These are phyloP conservation scores for Cyclotella choctawhatcheeana DNA, from an alignment of 108 stramenopile species.

Conservation along the genomic window DNA sequence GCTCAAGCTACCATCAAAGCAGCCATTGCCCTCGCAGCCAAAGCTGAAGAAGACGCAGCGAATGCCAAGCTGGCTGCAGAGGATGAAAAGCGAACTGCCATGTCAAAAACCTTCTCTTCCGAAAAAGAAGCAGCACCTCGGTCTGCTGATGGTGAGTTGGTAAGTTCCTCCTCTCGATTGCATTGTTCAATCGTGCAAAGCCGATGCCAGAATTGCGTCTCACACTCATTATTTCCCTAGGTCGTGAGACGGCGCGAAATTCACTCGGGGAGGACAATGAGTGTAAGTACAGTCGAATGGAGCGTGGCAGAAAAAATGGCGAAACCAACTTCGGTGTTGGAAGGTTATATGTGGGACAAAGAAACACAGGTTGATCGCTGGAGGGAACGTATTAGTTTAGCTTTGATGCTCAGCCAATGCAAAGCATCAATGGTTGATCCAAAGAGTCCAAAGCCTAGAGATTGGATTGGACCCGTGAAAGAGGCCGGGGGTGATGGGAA, in stretches of 20 bases:
- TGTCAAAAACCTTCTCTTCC: conserved; percentile 21
- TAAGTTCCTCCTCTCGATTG: too few species aligned
- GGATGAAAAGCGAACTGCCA: conserved; percentile 25
- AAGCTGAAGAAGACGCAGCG: conserved; percentile 39
- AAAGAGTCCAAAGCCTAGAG: conserved; percentile 69
- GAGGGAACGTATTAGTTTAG: conserved; percentile 80
- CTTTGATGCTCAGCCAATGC: conserved; percentile 76
- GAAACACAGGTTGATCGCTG: conserved; percentile 88
- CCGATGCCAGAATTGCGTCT: too few species aligned
- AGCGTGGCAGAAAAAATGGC: conserved; percentile 88
- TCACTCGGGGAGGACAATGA: conserved; percentile 82
- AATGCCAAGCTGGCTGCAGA: conserved; percentile 47
- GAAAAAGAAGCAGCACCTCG: conserved; percentile 66
- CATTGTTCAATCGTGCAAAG: too few species aligned
- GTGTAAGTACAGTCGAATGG: conserved; percentile 87
- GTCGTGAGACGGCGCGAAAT: conserved; percentile 79
- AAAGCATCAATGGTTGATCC: conserved; percentile 64
- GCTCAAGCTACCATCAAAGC: conserved; percentile 32
- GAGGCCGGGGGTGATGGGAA: conserved; percentile 49
- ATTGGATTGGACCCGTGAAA: conserved; percentile 78
- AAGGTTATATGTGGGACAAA: conserved; percentile 93
- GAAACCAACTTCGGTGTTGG: conserved; percentile 71
- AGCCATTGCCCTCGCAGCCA: conserved; percentile 39
- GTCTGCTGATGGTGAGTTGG: conserved; percentile 74
- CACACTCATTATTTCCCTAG: too few species aligned